Evolutionary conservation across 73 alveolate species (phyloP).

Genomic region (Paramecium primaurelia): DNA sequence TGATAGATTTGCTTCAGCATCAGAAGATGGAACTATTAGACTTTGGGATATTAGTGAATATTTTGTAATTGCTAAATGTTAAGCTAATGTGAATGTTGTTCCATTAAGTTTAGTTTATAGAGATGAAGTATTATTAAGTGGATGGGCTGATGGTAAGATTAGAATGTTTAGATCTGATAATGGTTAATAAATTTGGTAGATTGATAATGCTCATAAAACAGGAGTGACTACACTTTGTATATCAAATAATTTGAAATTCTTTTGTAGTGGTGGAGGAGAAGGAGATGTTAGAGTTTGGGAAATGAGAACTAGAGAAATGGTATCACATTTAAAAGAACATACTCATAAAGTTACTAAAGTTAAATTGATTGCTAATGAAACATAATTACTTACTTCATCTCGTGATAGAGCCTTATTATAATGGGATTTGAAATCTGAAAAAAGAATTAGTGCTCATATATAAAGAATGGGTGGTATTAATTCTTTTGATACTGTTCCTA

Average conservation of each 20-base stretch:
- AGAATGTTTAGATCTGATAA: constrained; percentile 83
- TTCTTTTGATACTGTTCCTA: constrained; percentile 80
- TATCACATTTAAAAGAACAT: constrained; percentile 94
- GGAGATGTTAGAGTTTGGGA: constrained; percentile 98
- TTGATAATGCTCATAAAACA: constrained; percentile 94
- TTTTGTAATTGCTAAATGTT: constrained; percentile 84
- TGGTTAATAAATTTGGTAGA: constrained; percentile 92
- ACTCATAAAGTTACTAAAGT: constrained; percentile 90
- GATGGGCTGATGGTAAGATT: constrained; percentile 93
- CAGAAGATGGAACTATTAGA: constrained; percentile 93
- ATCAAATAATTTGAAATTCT: constrained; percentile 78
- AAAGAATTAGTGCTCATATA: constrained; percentile 92
- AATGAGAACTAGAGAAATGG: constrained; percentile 92
- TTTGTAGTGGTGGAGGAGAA: constrained; percentile 91
- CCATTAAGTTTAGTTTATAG: constrained; percentile 91
- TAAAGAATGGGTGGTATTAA: constrained; percentile 97
- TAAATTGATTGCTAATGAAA: constrained; percentile 89
- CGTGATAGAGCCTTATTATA: constrained; percentile 83
- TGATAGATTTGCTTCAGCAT: constrained; percentile 92
- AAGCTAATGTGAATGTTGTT: constrained; percentile 70
- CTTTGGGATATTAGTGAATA: constrained; percentile 96
- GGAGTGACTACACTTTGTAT: constrained; percentile 93
- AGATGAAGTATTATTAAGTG: constrained; percentile 93
- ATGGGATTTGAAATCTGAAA: constrained; percentile 94
- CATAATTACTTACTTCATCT: constrained; percentile 85